Base-by-base conservation (phyloP, 192 early-diverging fungal genomes). In the Coemansia sp. region DNA sequence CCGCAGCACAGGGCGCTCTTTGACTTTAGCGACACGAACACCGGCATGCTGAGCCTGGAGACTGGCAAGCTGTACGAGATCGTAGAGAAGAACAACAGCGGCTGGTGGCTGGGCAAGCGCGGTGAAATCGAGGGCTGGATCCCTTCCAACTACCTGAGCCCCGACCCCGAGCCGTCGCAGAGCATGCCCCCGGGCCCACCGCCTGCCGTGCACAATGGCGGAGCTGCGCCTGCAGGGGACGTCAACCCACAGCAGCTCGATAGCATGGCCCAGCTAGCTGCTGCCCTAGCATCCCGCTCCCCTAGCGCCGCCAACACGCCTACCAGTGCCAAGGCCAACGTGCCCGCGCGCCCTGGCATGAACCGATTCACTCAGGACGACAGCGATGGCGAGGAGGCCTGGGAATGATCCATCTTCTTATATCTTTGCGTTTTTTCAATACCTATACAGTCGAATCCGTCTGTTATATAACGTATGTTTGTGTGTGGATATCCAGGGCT, bases 111-210 rank as follows among this genome's bases (percentile, higher is more conserved):
- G 10, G 70, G 56, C 27, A 35, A 49, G 35, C 64, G 72, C 35
- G 77, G 77, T 40, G 81, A 80, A 25, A 29, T 61, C 23, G 81
- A 86, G 67, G 84, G 83, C 19, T 89, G 84, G 86, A 77, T 88
- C 11, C 86, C 86, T n/a, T 85, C 83, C 47, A 86, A 88, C 60
- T 88, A 88, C 45, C 48, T 86, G 19, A 81, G 77, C 38, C 79
- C 79, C 14, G 83, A 85, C 34, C 80, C 81, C 28, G 80, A 77
- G 9, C 65, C 70, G 19, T 61, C 64, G 14, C 23, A 19, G 47
- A 39, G 2, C 38, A 43, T 6, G 42, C 55, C 10, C 60, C 61
- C 12, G 56, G 51, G 62, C 13, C 52, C 30, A 11, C 68, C 62
- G 4, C 38, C 47, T 6, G 51, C 34, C 12, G 51, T 56, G 56